phyloP scores from a whole-genome alignment of 768 basidiomycete genomes.

The Calocybe cyanea region DNA sequence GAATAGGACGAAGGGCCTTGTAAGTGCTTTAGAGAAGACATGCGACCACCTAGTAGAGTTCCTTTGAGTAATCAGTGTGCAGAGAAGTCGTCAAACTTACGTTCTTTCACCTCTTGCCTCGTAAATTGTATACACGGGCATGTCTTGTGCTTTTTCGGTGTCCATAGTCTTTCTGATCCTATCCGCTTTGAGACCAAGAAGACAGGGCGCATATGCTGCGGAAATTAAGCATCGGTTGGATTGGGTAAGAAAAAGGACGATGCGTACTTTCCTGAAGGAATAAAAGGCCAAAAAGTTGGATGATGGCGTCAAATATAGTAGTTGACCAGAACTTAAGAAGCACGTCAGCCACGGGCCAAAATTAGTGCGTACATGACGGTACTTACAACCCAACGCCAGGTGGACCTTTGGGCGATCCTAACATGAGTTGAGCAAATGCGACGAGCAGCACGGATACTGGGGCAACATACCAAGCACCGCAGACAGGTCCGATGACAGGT shows the following conservation, averaged over 20 bases:
- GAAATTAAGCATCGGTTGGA: not conserved
- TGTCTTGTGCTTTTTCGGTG: conserved; percentile 37
- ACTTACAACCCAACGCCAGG: conserved; percentile 72
- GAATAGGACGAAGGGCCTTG: conserved; percentile 69
- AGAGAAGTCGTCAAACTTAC: conserved; percentile 27
- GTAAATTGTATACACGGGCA: conserved; percentile 44
- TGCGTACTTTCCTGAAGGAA: conserved; percentile 60
- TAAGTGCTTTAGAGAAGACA: conserved; percentile 50
- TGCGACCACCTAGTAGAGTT: conserved; percentile 40
- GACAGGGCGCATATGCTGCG: conserved; percentile 41
- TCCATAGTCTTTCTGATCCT: conserved; percentile 41
- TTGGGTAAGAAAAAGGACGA: not conserved
- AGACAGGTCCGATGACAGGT: conserved; percentile 59
- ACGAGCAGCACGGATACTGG: not conserved
- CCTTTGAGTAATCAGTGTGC: not conserved
- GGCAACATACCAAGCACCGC: conserved; percentile 49
- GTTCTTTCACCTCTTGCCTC: conserved; percentile 37
- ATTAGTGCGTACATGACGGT: not conserved
- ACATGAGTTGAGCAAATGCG: not conserved
- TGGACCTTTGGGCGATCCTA: conserved; percentile 55
- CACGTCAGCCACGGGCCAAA: not conserved
- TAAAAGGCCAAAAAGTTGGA: conserved; percentile 56
- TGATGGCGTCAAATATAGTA: conserved; percentile 46
- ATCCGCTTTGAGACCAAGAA: conserved; percentile 49
- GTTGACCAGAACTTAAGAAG: conserved; percentile 61